These are phyloP conservation scores for Polysphondylium violaceum DNA, from an alignment of 78 protist genomes.

Conservation along the genomic window DNA sequence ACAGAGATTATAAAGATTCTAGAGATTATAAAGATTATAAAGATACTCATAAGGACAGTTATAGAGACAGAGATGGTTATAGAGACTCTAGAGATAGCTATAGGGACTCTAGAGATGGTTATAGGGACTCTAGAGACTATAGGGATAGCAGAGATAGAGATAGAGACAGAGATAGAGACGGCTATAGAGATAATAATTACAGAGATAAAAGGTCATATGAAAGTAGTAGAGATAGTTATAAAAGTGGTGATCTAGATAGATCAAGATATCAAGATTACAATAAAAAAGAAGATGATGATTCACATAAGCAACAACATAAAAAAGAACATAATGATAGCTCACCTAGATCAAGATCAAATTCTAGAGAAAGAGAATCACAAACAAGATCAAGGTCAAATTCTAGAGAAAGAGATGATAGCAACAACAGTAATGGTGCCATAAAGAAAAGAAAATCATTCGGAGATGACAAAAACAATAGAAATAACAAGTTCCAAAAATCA, in stretches of 20 bases:
- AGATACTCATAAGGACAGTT: neutral
- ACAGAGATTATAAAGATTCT: too few relatives aligned
- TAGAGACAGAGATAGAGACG: conserved; percentile 7
- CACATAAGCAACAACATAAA: too few relatives aligned
- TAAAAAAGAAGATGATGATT: neutral
- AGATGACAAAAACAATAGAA: neutral
- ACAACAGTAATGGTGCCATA: neutral
- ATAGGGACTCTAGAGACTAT: neutral
- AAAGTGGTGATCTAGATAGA: neutral
- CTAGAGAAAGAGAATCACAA: neutral
- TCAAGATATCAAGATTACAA: neutral
- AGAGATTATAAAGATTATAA: too few relatives aligned
- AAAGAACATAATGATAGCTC: neutral
- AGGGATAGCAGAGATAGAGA: conserved; percentile 10
- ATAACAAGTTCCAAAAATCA: neutral
- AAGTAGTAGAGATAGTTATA: conserved; percentile 8
- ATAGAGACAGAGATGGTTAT: conserved; percentile 30
- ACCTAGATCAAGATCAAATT: neutral
- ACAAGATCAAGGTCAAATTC: conserved; percentile 7
- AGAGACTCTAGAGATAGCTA: neutral
- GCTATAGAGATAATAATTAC: conserved; percentile 12
- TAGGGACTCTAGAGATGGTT: neutral
- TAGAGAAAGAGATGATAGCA: neutral
- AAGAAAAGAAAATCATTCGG: neutral
- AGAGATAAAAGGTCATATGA: neutral